Conservation (phyloP, 1,284 basidiomycete genomes). For the Pulchroboletus neoregius region DNA sequence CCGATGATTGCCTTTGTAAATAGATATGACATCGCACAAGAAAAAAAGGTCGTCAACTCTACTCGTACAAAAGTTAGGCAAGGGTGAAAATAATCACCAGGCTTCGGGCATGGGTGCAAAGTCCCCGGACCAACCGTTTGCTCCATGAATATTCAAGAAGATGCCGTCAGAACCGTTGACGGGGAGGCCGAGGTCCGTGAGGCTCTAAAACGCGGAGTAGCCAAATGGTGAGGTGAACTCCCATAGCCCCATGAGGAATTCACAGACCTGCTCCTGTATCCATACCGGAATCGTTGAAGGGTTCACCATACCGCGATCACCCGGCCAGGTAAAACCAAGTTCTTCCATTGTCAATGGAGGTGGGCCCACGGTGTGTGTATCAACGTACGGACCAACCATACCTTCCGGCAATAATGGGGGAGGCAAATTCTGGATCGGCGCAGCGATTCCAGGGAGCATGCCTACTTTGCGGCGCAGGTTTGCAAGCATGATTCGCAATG, state of each 20-base stretch:
- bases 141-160: conserved; percentile 70
- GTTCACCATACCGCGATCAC: conserved; percentile 69
- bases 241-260: neutral
- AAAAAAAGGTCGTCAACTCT: conserved; percentile 25
- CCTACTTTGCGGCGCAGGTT: conserved; percentile 85
- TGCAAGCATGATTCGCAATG: conserved; percentile 86
- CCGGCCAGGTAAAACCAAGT: conserved; percentile 74
- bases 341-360: conserved; percentile 78
- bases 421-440: conserved; percentile 47
- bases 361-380: conserved; percentile 43
- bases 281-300: conserved; percentile 75
- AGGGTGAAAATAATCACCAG: conserved; percentile 48
- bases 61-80: conserved; percentile 19
- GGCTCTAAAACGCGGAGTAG: conserved; percentile 47
- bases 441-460: conserved; percentile 50
- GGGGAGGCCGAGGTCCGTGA: conserved; percentile 85
- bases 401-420: conserved; percentile 51
- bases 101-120: conserved; percentile 76
- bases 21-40: conserved; percentile 18
- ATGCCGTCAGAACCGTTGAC: conserved; percentile 85
- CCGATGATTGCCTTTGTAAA: conserved; percentile 22
- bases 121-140: conserved; percentile 71
- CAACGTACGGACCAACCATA: conserved; percentile 53
- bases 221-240: conserved; percentile 5
- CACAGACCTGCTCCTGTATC: conserved; percentile 73